These are phyloP conservation scores for Puccinia hordei DNA, from an alignment of 1,284 basidiomycete genomes.

Conservation along the genomic window DNA sequence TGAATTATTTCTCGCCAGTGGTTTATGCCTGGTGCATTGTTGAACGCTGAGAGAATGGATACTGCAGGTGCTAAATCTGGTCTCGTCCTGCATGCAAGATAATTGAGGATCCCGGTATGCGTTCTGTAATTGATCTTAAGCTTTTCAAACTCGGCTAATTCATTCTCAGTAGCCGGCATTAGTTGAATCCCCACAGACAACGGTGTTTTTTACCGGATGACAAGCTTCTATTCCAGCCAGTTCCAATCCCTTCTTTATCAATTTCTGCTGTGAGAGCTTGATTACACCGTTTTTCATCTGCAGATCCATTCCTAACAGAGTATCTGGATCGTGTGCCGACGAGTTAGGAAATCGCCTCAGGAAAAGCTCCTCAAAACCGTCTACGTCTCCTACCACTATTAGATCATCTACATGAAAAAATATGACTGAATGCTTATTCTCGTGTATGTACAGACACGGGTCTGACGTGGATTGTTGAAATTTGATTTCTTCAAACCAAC, in stretches of 20 bases:
- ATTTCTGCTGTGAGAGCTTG: neutral
- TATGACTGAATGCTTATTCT: neutral
- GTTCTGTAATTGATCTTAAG: slow-evolving; percentile 6
- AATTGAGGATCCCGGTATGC: neutral
- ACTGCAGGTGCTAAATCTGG: neutral
- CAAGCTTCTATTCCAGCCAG: neutral
- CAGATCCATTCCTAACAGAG: neutral
- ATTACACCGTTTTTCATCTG: neutral
- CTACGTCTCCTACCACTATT: neutral
- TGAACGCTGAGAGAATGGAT: neutral
- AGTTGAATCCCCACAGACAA: neutral
- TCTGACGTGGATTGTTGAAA: neutral
- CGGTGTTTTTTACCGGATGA: slow-evolving; percentile 3
- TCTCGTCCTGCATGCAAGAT: neutral
- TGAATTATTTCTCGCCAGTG: neutral
- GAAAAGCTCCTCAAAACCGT: neutral
- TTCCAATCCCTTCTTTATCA: neutral
- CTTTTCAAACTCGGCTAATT: neutral
- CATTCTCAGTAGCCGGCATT: neutral
- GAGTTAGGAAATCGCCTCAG: neutral
- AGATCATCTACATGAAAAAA: slow-evolving; percentile 19
- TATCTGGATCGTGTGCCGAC: neutral
- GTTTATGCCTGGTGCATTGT: neutral
- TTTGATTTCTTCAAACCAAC: neutral
- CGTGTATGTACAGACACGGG: slow-evolving; percentile 2